Evolutionary conservation across 2,329 filamentous ascomycete species (phyloP).

Genomic region (Ceratocystis cacaofunesta): DNA sequence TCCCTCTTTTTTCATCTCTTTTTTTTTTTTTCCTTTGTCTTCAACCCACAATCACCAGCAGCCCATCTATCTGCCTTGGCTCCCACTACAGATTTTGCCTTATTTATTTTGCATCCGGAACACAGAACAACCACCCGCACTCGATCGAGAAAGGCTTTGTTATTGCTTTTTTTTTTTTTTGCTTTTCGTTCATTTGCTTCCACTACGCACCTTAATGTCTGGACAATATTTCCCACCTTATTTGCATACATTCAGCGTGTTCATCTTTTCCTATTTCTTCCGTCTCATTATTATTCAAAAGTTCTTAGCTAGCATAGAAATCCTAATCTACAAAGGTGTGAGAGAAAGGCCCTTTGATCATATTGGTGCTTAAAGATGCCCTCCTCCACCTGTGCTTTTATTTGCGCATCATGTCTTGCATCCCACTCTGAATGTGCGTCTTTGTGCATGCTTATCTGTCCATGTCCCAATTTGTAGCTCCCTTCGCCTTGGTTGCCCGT

Average conservation of each 20-base stretch:
- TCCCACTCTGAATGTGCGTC: background rate
- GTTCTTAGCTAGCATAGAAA: slow-evolving; percentile 7
- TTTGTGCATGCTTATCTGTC: background rate
- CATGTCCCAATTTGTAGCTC: background rate
- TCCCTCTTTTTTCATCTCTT: background rate
- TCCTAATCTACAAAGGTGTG: slow-evolving; percentile 12
- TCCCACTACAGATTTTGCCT: background rate
- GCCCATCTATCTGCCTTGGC: background rate
- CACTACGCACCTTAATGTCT: background rate
- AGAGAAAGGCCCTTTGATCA: slow-evolving; percentile 7
- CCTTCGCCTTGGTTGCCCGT: background rate
- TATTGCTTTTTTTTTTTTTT: background rate
- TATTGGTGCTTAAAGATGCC: background rate
- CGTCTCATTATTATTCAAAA: slow-evolving; percentile 13
- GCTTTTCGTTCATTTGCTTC: background rate
- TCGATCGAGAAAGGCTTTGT: background rate
- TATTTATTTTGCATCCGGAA: slow-evolving; percentile 8
- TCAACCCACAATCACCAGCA: background rate
- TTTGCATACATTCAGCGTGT: background rate
- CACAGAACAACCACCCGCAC: background rate
- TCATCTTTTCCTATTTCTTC: slow-evolving; percentile 15
- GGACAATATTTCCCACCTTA: background rate
- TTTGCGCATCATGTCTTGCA: background rate
- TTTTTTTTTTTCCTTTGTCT: background rate
- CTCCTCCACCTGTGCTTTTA: background rate